Conservation (phyloP, 2,329 filamentous ascomycete species). For the Aspergillus clavatus region DNA sequence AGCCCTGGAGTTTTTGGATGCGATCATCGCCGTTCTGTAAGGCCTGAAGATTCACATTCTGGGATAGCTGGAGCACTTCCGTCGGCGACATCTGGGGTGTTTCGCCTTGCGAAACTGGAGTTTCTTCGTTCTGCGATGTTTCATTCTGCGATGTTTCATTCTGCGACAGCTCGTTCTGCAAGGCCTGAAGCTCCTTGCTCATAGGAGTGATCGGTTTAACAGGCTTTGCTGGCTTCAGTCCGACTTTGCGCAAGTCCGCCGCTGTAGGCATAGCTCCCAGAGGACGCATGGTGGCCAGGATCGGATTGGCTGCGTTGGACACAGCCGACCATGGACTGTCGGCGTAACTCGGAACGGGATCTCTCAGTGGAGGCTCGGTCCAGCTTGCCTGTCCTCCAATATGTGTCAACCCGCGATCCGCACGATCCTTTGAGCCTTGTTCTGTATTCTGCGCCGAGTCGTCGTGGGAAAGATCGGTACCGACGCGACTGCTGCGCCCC, state of each 20-base stretch:
- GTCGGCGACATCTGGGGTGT: not conserved
- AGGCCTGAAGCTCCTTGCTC: constrained; percentile 38
- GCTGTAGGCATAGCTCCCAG: constrained; percentile 66
- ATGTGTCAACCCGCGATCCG: constrained; percentile 9
- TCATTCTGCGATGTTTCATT: not conserved
- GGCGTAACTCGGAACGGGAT: constrained; percentile 64
- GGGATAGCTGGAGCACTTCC: not conserved
- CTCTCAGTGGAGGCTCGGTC: constrained; percentile 54
- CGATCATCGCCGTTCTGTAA: constrained; percentile 10
- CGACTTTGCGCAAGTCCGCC: constrained; percentile 51
- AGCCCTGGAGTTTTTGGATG: constrained; percentile 11
- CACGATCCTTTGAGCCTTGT: constrained; percentile 6
- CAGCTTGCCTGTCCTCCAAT: constrained; percentile 31
- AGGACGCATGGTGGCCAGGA: constrained; percentile 78
- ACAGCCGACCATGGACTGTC: constrained; percentile 62
- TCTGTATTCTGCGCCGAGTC: constrained; percentile 8
- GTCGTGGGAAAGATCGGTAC: constrained; percentile 20
- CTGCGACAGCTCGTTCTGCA: constrained; percentile 1
- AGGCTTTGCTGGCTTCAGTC: constrained; percentile 43
- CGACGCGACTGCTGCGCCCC: constrained; percentile 23
- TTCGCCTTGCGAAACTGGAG: constrained; percentile 2
- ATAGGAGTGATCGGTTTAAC: constrained; percentile 38
- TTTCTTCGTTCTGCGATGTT: not conserved
- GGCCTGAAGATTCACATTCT: not conserved
- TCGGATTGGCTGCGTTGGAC: constrained; percentile 58